Conservation (phyloP, 2,329 filamentous ascomycete species). For the Pyrenochaeta sp. region DNA sequence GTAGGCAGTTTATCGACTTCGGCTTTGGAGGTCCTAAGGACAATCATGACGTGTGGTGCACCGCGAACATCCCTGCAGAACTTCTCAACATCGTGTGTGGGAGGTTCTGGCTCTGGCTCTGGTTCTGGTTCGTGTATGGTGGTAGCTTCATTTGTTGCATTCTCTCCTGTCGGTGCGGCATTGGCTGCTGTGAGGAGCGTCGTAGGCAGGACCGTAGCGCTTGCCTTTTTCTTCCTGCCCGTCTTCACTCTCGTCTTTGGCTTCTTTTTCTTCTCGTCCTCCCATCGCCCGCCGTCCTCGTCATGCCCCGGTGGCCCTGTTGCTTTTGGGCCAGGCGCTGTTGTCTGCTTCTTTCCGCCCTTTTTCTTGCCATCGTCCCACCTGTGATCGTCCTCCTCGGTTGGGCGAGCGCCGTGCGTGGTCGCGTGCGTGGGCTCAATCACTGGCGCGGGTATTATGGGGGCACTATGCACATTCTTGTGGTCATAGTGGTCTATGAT, state of each 20-base stretch:
- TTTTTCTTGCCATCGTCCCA: slow-evolving; percentile 21
- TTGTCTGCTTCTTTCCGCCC: slow-evolving; percentile 2
- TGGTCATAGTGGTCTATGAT: slow-evolving; percentile 34
- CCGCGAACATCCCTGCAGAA: slow-evolving; percentile 40
- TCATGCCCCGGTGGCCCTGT: slow-evolving; percentile 22
- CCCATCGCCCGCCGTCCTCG: slow-evolving; percentile 30
- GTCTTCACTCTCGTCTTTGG: neutral
- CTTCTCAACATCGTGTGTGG: slow-evolving; percentile 10
- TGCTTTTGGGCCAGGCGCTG: slow-evolving; percentile 5
- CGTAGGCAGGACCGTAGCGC: neutral
- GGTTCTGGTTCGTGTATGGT: slow-evolving; percentile 1
- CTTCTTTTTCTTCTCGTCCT: slow-evolving; percentile 22
- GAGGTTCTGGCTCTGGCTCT: neutral
- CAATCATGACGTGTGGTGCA: slow-evolving; percentile 62
- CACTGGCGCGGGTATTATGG: slow-evolving; percentile 29
- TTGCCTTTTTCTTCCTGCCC: neutral
- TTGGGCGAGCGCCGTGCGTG: slow-evolving; percentile 11
- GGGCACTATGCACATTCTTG: slow-evolving; percentile 27
- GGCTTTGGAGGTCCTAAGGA: slow-evolving; percentile 67
- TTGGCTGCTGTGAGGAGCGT: slow-evolving; percentile 13
- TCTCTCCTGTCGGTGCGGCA: slow-evolving; percentile 3
- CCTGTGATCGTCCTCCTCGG: slow-evolving; percentile 16
- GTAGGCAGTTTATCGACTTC: slow-evolving; percentile 65
- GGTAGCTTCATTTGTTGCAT: slow-evolving; percentile 6
- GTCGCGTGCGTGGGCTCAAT: slow-evolving; percentile 16